A percentile compares a stretch with the other conserved stretches of the same genome.
These are phyloP conservation scores for Pythium brassicae DNA, from an alignment of 352 stramenopile species.

Conservation along the genomic window DNA sequence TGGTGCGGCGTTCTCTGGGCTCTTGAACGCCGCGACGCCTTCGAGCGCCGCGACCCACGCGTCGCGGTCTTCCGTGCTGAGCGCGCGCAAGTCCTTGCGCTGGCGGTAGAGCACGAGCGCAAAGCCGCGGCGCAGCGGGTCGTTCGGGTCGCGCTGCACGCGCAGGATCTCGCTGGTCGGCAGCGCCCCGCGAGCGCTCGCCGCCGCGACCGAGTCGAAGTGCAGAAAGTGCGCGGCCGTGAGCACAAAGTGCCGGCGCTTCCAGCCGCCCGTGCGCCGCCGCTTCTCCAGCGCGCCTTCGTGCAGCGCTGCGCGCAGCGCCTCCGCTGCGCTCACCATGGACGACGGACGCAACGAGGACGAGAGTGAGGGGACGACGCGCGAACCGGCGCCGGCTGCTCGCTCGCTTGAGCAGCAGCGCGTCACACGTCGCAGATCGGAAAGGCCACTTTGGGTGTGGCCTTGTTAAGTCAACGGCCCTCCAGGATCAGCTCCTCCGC, in stretches of 20 bases:
- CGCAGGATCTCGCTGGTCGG: constrained; percentile 63
- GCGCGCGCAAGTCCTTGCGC: constrained; percentile 72
- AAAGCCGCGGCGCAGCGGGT: constrained; percentile 44
- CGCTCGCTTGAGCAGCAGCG: too few species aligned
- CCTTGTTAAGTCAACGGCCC: too few species aligned
- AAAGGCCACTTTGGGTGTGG: neutral
- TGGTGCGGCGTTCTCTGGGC: neutral
- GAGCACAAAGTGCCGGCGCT: constrained; percentile 76
- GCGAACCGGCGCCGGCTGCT: too few species aligned
- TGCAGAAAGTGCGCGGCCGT: constrained; percentile 59
- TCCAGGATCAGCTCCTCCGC: too few species aligned
- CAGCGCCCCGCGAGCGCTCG: constrained; percentile 34
- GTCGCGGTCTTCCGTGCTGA: constrained; percentile 51
- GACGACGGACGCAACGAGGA: too few species aligned
- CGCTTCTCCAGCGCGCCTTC: constrained; percentile 64
- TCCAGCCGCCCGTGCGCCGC: constrained; percentile 71
- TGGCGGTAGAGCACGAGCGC: constrained; percentile 67
- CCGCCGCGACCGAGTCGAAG: constrained; percentile 59
- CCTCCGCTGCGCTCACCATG: constrained; percentile 71
- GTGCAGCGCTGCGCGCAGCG: constrained; percentile 44
- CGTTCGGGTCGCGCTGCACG: constrained; percentile 36
- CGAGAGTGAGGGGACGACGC: too few species aligned
- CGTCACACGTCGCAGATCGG: neutral
- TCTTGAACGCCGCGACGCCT: constrained; percentile 56
- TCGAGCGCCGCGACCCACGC: constrained; percentile 63